Percentiles rank a stretch among this genome's conserved stretches.
Evolutionary conservation across 1,284 basidiomycete species (phyloP).

Genomic region (Malassezia cuniculi): DNA sequence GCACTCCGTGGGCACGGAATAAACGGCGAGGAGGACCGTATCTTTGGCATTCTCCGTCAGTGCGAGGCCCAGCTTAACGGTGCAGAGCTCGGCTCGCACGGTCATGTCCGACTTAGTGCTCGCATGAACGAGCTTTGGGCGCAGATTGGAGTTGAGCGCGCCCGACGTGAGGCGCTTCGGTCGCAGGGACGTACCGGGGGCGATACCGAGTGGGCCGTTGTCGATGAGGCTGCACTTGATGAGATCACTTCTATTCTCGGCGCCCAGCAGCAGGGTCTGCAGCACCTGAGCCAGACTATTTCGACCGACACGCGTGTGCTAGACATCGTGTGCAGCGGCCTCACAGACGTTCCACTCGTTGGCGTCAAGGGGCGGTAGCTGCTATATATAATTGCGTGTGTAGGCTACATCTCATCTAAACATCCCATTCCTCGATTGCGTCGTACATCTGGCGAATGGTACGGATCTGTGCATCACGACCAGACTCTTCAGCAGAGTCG

Average conservation of each 20-base stretch:
- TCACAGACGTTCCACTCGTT: slow-evolving; percentile 30
- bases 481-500: slow-evolving; percentile 52
- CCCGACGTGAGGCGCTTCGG: slow-evolving; percentile 26
- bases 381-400: no score
- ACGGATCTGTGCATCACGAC: slow-evolving; percentile 60
- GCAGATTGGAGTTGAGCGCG: slow-evolving; percentile 31
- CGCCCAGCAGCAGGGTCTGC: slow-evolving; percentile 35
- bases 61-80: slow-evolving; percentile 38
- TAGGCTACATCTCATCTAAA: no score
- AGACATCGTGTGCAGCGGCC: slow-evolving; percentile 29
- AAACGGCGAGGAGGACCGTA: slow-evolving; percentile 26
- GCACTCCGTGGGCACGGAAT: slow-evolving; percentile 29
- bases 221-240: slow-evolving; percentile 32
- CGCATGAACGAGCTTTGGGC: slow-evolving; percentile 43
- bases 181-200: slow-evolving; percentile 17
- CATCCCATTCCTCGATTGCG: slow-evolving; percentile 60
- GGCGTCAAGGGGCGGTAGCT: slow-evolving; percentile 16
- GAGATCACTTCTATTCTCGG: slow-evolving; percentile 27
- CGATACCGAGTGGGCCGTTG: slow-evolving; percentile 38
- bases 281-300: slow-evolving; percentile 34
- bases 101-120: slow-evolving; percentile 21
- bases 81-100: neutral
- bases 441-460: slow-evolving; percentile 73
- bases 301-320: slow-evolving; percentile 28
- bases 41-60: slow-evolving; percentile 25